Base-by-base conservation (phyloP, 2,329 filamentous ascomycete genomes). In the Exophiala phaeomuriformis region DNA sequence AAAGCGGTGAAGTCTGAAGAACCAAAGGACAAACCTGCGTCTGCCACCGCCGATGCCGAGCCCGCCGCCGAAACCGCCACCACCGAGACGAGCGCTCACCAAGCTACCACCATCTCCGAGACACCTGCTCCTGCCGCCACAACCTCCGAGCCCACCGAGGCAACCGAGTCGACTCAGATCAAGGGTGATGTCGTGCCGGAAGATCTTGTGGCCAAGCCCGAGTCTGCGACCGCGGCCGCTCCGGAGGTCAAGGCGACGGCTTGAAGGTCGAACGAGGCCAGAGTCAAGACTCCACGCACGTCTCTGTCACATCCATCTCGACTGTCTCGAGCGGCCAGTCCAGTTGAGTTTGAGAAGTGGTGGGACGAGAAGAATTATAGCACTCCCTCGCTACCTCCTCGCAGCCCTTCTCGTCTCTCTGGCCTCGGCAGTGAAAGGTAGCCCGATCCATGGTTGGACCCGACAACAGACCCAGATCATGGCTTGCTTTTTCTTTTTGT, bases 1-100 rank as follows among this genome's bases (percentile, higher is more conserved):
- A 73, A 72, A 67, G 71, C 71, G 46, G 69, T 72, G 54, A 74
- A 75, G 68, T 64, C 66, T 43, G 68, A 70, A 49, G 54, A 56
- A 9, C 31, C 58, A 27, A 61, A 60, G 50, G 57, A 58, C 63
- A 67, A 73, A 54, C 61, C 65, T 30, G 64, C 69, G 19, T 19
- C 19, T 52, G 60, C 67, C 36, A 39, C 36, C 19, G 19, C 19
- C 19, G 19, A 19, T 19, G 19, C 19, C 36, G 62, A 65, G 39
- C 55, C 68, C 53, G 63, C 64, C 28, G 51, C 58, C 33, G 50
- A 61, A 30, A 65, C 58, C 12, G 47, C 50, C 19, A 50, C 49
- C n/a, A 19, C 28, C n/a, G 39, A 12, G 4, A 12, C 39, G 5
- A 41, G 5, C 10, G 42, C 29, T 32, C 29, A 32, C 10, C 47